These are phyloP conservation scores for Chaetomium olivaceum DNA, from an alignment of 2,329 filamentous ascomycete genomes.

Conservation along the genomic window DNA sequence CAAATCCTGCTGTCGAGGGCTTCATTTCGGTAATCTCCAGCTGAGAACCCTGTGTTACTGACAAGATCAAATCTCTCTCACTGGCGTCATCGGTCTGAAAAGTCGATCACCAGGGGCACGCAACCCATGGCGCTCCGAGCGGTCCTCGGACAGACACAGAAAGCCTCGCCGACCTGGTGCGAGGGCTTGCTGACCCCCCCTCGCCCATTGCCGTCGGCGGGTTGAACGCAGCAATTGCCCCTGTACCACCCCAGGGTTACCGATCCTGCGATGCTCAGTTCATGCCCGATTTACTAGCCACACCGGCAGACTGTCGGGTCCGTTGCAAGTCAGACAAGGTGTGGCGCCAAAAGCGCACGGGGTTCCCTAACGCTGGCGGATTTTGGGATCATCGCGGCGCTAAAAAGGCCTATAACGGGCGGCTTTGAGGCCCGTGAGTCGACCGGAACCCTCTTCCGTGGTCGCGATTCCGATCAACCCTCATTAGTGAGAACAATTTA, in stretches of 20 bases:
- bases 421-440: constrained; percentile 16
- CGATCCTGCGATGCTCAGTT: constrained; percentile 15
- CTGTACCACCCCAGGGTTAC: background rate
- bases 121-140: background rate
- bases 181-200: background rate
- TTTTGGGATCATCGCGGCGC: constrained; percentile 9
- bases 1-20: background rate
- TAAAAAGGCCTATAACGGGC: constrained; percentile 5
- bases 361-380: background rate
- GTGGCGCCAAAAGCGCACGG: background rate
- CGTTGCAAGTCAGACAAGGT: background rate
- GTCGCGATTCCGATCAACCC: constrained; percentile 10
- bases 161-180: background rate
- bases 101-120: constrained; percentile 1
- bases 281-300: constrained; percentile 8
- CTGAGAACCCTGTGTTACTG: background rate
- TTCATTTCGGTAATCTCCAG: background rate
- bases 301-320: background rate
- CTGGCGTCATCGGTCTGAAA: constrained; percentile 5
- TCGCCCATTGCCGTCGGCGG: background rate
- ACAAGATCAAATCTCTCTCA: background rate
- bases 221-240: background rate
- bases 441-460: constrained; percentile 18
- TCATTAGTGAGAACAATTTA: constrained; percentile 15
- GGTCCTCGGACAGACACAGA: background rate